phyloP scores from a whole-genome alignment of 1,284 basidiomycete genomes.

The Termitomyces sp. region DNA sequence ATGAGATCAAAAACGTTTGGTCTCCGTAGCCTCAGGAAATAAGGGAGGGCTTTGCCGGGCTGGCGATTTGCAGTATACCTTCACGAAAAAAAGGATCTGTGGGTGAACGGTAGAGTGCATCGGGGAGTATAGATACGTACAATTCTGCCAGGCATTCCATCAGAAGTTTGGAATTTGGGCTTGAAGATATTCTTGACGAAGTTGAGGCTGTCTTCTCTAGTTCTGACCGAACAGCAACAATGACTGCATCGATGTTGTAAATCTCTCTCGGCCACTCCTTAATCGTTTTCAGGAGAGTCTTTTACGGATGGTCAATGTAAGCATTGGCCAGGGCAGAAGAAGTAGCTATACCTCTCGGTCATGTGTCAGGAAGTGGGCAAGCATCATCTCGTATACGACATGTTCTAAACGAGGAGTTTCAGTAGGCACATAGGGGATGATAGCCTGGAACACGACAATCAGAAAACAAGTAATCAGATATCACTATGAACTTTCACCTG shows the following conservation, averaged over 20 bases:
- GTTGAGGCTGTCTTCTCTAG: constrained; percentile 63
- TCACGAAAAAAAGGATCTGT: constrained; percentile 1
- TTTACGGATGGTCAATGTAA: neutral
- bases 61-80: constrained; percentile 86
- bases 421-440: constrained; percentile 89
- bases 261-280: constrained; percentile 88
- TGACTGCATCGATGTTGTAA: constrained; percentile 85
- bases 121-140: constrained; percentile 36
- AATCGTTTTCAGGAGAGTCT: constrained; percentile 78
- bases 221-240: constrained; percentile 82
- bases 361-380: constrained; percentile 80
- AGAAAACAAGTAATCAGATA: neutral
- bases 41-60: constrained; percentile 90
- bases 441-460: constrained; percentile 43
- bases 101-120: neutral
- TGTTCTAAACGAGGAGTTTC: constrained; percentile 76
- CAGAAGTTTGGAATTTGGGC: constrained; percentile 49
- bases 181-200: constrained; percentile 35
- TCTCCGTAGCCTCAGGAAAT: constrained; percentile 79
- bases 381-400: constrained; percentile 92
- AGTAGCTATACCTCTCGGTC: constrained; percentile 57
- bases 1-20: constrained; percentile 95
- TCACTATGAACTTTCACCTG: constrained; percentile 45
- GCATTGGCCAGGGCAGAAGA: neutral
- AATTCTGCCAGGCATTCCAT: constrained; percentile 94